Conservation (phyloP, 2,329 filamentous ascomycete genomes). For the Alternaria dauci region DNA sequence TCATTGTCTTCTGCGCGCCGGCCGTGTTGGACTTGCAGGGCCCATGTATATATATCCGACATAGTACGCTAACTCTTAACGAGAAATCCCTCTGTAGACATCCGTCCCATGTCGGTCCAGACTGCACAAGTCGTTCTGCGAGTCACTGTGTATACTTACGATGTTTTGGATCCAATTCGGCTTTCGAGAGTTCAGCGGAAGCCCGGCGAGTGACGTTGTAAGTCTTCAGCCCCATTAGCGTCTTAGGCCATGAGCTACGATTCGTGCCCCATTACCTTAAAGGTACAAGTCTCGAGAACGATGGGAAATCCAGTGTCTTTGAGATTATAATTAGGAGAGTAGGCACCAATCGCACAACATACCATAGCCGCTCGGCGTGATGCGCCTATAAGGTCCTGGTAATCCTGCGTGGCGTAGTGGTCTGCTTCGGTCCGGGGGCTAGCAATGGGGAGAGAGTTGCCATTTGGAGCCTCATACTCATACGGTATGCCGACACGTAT, state of each 20-base stretch:
- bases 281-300: neutral
- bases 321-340: neutral
- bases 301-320: neutral
- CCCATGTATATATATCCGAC: neutral
- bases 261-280: neutral
- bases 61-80: neutral
- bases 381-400: neutral
- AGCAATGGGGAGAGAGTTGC: neutral
- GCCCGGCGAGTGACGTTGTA: neutral
- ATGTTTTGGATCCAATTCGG: neutral
- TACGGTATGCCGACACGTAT: neutral
- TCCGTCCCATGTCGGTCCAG: conserved; percentile 2
- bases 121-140: neutral
- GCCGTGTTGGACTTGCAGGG: neutral
- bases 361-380: neutral
- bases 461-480: neutral
- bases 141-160: neutral
- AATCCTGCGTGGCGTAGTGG: neutral
- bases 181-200: too few species aligned
- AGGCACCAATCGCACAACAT: neutral
- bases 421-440: neutral
- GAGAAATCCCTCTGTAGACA: neutral
- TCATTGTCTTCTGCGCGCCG: neutral
- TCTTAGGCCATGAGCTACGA: neutral
- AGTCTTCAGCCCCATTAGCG: neutral